Conservation (phyloP, 2,329 filamentous ascomycete species). For the Camillea tinctor region DNA sequence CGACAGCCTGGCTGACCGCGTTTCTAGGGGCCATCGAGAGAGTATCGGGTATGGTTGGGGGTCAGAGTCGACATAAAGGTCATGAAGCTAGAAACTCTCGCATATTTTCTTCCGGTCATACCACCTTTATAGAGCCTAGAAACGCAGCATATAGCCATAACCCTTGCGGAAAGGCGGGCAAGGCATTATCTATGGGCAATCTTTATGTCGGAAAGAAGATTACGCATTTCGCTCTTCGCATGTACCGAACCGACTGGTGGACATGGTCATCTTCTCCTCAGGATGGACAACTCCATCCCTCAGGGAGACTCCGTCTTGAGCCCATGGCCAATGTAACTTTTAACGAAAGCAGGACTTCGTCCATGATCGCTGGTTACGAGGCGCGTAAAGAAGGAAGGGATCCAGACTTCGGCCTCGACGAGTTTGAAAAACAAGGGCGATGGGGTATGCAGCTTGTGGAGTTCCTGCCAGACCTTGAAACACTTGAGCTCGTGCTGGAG, state of each 20-base stretch:
- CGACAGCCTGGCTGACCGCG: background rate
- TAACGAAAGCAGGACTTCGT: constrained; percentile 5
- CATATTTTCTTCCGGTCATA: constrained; percentile 9
- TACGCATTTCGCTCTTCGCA: constrained; percentile 24
- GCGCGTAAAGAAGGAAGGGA: constrained; percentile 22
- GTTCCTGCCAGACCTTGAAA: constrained; percentile 27
- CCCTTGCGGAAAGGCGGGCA: background rate
- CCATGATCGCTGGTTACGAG: constrained; percentile 26
- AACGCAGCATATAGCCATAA: background rate
- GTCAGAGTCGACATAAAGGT: constrained; percentile 20
- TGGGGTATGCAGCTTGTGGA: constrained; percentile 27
- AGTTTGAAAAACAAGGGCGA: constrained; percentile 22
- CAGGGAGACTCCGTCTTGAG: constrained; percentile 23
- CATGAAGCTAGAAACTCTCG: constrained; percentile 16
- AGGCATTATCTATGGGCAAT: background rate
- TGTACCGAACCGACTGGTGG: constrained; percentile 30
- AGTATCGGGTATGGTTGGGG: constrained; percentile 23
- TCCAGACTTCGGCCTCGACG: constrained; percentile 26
- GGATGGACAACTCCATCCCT: constrained; percentile 2
- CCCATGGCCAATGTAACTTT: constrained; percentile 28
- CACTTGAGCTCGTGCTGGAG: constrained; percentile 26
- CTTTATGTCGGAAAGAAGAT: constrained; percentile 21
- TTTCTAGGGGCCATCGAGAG: constrained; percentile 21
- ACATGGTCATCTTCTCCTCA: constrained; percentile 18
- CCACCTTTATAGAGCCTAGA: constrained; percentile 15